Conservation (phyloP, 2,329 filamentous ascomycete genomes). For the Talaromyces sp. region DNA sequence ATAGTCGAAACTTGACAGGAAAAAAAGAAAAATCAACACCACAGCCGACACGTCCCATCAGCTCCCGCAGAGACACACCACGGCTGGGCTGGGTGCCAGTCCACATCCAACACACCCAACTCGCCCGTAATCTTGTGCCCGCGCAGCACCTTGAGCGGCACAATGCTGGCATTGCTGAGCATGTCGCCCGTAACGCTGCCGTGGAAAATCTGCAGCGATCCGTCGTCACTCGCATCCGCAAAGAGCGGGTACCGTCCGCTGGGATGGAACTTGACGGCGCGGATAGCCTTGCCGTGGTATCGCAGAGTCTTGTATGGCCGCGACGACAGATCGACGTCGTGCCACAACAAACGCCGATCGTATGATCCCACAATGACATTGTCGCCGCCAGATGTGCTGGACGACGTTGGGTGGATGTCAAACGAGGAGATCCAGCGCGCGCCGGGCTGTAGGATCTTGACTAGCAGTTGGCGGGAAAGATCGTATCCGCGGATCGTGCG, state of each 20-base stretch:
- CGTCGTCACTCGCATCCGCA: constrained; percentile 92
- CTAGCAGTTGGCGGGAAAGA: constrained; percentile 79
- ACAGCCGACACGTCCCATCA: constrained; percentile 86
- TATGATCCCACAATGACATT: constrained; percentile 94
- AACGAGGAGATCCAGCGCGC: constrained; percentile 93
- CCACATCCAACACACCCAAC: constrained; percentile 85
- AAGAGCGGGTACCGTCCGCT: constrained; percentile 75
- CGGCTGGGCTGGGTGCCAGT: constrained; percentile 92
- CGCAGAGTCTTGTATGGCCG: constrained; percentile 94
- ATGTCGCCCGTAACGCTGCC: constrained; percentile 91
- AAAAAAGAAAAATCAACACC: constrained; percentile 52
- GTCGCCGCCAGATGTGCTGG: constrained; percentile 84
- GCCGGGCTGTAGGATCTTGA: constrained; percentile 90
- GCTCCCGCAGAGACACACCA: constrained; percentile 94
- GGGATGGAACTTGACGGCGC: constrained; percentile 81
- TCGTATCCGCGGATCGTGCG: constrained; percentile 92
- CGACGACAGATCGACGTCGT: constrained; percentile 86
- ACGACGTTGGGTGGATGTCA: constrained; percentile 84
- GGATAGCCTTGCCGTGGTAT: constrained; percentile 89
- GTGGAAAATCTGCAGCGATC: constrained; percentile 92
- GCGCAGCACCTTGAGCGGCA: constrained; percentile 87
- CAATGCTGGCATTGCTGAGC: constrained; percentile 94
- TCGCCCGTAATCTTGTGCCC: constrained; percentile 84
- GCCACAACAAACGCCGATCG: constrained; percentile 90
- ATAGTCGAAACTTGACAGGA: background rate